Evolutionary conservation across 768 basidiomycete species (phyloP).

Genomic region (Serendipita vermifera): DNA sequence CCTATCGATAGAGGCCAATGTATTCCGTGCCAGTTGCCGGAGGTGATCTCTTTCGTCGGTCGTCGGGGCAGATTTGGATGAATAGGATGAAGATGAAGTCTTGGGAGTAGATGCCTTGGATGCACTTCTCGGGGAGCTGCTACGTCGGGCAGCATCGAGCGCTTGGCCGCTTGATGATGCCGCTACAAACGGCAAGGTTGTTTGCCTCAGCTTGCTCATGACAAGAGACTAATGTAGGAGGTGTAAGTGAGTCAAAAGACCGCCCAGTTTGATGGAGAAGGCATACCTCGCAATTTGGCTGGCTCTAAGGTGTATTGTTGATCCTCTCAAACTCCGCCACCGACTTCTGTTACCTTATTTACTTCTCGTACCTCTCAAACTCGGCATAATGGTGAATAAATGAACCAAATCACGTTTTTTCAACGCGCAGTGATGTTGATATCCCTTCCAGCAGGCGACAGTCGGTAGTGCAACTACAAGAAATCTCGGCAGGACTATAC

Average conservation of each 20-base stretch:
- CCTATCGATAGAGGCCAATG: not conserved
- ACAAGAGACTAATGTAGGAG: not conserved
- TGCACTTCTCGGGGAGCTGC: not conserved
- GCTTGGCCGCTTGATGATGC: not conserved
- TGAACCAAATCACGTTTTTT: too few species aligned
- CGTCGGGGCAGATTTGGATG: not conserved
- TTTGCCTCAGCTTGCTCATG: slow-evolving; percentile 1
- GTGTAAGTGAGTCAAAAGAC: not conserved
- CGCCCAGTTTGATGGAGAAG: not conserved
- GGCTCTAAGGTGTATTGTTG: too few species aligned
- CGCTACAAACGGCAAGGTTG: not conserved
- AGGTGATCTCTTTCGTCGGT: not conserved
- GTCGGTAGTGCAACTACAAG: too few species aligned
- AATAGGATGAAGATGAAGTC: slow-evolving; percentile 5
- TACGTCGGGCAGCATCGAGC: not conserved
- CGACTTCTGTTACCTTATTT: too few species aligned
- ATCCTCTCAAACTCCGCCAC: too few species aligned
- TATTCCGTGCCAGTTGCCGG: not conserved
- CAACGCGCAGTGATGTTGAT: too few species aligned
- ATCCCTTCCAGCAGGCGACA: too few species aligned
- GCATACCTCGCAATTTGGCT: too few species aligned
- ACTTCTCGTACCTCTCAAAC: too few species aligned
- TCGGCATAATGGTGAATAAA: too few species aligned
- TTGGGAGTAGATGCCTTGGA: not conserved
- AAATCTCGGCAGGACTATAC: too few species aligned